Conservation (phyloP, 2,329 filamentous ascomycete species). For the Claviceps spartinae region DNA sequence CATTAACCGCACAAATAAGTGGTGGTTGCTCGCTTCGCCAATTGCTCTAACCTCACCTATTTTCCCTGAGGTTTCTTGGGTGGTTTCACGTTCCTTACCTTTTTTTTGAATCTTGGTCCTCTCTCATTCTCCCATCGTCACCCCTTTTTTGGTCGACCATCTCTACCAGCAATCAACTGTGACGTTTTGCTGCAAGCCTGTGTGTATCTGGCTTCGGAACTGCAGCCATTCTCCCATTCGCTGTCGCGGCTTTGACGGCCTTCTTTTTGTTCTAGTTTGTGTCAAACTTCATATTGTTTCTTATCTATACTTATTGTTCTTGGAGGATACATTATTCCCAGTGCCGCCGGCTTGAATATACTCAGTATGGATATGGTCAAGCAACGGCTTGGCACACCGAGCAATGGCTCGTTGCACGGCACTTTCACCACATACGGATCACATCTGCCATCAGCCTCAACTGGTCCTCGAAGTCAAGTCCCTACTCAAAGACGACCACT, state of each 20-base stretch:
- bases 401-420: conserved; percentile 26
- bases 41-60: neutral
- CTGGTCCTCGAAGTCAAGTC: conserved; percentile 9
- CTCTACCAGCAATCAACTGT: conserved; percentile 6
- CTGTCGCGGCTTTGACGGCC: conserved; percentile 5
- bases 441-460: conserved; percentile 7
- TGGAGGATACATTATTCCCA: neutral
- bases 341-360: neutral
- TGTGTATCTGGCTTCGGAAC: conserved; percentile 2
- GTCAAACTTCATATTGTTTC: conserved; percentile 4
- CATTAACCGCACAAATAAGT: neutral
- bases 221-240: neutral
- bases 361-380: conserved; percentile 18
- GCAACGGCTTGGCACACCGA: conserved; percentile 21
- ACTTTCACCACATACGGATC: conserved; percentile 16
- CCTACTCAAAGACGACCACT: conserved; percentile 24
- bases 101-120: conserved; percentile 1
- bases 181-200: conserved; percentile 2
- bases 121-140: conserved; percentile 4
- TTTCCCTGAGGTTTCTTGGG: neutral
- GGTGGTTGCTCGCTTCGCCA: conserved; percentile 3
- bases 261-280: conserved; percentile 6
- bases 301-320: conserved; percentile 4
- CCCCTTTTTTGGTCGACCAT: conserved; percentile 7
- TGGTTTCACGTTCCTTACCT: neutral